Percentiles rank a stretch among this genome's conserved stretches.
These are phyloP conservation scores for Capronia coronata DNA, from an alignment of 2,329 filamentous ascomycete genomes.

Conservation along the genomic window DNA sequence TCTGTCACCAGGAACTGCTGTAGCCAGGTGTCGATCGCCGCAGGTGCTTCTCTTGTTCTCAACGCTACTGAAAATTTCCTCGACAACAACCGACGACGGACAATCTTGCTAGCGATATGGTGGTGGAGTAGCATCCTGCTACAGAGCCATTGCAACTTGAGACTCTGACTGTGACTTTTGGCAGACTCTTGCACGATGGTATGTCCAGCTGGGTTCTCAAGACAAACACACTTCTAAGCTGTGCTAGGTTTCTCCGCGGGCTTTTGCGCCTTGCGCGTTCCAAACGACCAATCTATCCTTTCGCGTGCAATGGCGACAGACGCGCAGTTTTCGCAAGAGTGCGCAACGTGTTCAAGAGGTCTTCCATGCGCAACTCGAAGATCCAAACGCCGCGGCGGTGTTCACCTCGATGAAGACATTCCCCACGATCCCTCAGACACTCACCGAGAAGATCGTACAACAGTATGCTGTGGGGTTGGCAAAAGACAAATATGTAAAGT, in stretches of 20 bases:
- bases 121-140: background rate
- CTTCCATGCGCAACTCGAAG: conserved; percentile 60
- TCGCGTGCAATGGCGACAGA: conserved; percentile 3
- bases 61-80: background rate
- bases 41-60: background rate
- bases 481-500: conserved; percentile 65
- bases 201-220: background rate
- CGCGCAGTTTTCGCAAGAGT: conserved; percentile 7
- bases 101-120: too few relatives aligned
- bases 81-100: background rate
- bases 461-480: conserved; percentile 60
- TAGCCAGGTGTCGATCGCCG: too few relatives aligned
- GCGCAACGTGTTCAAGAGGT: conserved; percentile 40
- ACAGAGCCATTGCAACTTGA: background rate
- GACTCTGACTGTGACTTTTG: background rate
- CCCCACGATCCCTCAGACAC: conserved; percentile 28
- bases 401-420: conserved; percentile 65
- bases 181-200: conserved; percentile 1
- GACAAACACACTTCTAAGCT: background rate
- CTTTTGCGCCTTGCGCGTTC: background rate
- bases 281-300: background rate
- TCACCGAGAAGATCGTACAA: background rate
- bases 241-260: conserved; percentile 2
- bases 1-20: too few relatives aligned
- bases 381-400: conserved; percentile 59